phyloP scores from a whole-genome alignment of 768 basidiomycete genomes.

The Suillus placidus region DNA sequence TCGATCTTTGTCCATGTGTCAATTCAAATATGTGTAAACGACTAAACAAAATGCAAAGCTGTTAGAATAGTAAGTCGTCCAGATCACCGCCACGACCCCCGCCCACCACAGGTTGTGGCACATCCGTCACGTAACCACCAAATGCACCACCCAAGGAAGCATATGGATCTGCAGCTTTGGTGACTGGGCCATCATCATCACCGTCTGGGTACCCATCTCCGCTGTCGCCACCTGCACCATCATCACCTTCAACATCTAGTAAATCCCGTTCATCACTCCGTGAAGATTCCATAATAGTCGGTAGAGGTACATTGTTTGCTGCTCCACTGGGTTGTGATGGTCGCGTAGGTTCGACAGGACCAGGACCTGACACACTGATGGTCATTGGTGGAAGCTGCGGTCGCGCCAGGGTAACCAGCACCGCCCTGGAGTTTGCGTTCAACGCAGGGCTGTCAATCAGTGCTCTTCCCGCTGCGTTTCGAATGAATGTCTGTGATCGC shows the following conservation, averaged over 20 bases:
- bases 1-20: constrained; percentile 6
- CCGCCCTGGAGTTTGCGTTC: constrained; percentile 76
- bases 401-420: constrained; percentile 63
- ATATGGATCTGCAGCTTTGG: constrained; percentile 65
- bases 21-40: not conserved
- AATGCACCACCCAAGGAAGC: constrained; percentile 81
- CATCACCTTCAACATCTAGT: constrained; percentile 22
- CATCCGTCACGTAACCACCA: constrained; percentile 70
- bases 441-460: constrained; percentile 88
- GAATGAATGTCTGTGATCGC: constrained; percentile 79
- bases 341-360: constrained; percentile 32
- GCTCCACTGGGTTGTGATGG: constrained; percentile 29
- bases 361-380: constrained; percentile 63
- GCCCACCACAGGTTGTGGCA: constrained; percentile 63
- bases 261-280: constrained; percentile 21
- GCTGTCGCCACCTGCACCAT: constrained; percentile 29
- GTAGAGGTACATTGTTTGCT: constrained; percentile 31
- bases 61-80: constrained; percentile 70
- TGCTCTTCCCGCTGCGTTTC: constrained; percentile 82
- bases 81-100: constrained; percentile 48
- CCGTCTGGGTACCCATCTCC: constrained; percentile 39
- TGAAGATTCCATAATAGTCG: constrained; percentile 31
- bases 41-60: constrained; percentile 7
- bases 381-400: constrained; percentile 46
- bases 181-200: constrained; percentile 41